Evolutionary conservation across 345 rosid species (phyloP), one percentile per base, ranked within the genome.

Genomic region (Populus ilicifolia): DNA sequence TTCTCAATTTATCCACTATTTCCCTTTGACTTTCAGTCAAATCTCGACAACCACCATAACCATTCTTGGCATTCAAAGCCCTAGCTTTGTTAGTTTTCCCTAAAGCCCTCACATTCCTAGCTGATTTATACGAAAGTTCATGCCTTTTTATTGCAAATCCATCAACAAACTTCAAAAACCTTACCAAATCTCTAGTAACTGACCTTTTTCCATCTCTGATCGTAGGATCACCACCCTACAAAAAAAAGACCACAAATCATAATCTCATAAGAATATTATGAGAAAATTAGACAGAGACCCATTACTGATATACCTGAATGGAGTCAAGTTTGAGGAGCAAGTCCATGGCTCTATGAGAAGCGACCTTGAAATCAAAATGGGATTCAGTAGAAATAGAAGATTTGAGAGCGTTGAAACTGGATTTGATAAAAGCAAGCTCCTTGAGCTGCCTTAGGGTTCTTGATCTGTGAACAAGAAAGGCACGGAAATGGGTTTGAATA

Each of bases 281-380:
- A 48, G 25, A 75, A n/a, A 25, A 23, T 29, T 0, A 63, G 67
- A 20, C 1, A 77, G 59, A 33, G 5, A 36, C 46, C 75, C 59
- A 46, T 30, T 6, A 21, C 59, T 66, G 67, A 21, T 36, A 29
- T 86, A 95, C 99, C 96, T 89, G 90, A 85, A 93, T 80, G 65
- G 90, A 90, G 81, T 93, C 97, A n/a, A 93, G 88, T 52, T 86
- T 81, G 44, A 89, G 86, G 74, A 93, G 91, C 89, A 93, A 86
- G 70, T 85, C 87, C 84, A 81, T 81, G 75, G 87, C 92, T 86
- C 86, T 87, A 43, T 73, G 87, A 77, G 95, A 89, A 72, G 87
- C 83, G 71, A 71, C 78, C 9, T 76, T 84, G n/a, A 50, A 83
- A 79, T 86, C 86, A 74, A 89, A 80, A 80, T 74, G 86, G 75